Percentiles rank a stretch among this genome's conserved stretches.
Conservation (phyloP, 2,329 filamentous ascomycete species). For the Cordyceps tenuipes region DNA sequence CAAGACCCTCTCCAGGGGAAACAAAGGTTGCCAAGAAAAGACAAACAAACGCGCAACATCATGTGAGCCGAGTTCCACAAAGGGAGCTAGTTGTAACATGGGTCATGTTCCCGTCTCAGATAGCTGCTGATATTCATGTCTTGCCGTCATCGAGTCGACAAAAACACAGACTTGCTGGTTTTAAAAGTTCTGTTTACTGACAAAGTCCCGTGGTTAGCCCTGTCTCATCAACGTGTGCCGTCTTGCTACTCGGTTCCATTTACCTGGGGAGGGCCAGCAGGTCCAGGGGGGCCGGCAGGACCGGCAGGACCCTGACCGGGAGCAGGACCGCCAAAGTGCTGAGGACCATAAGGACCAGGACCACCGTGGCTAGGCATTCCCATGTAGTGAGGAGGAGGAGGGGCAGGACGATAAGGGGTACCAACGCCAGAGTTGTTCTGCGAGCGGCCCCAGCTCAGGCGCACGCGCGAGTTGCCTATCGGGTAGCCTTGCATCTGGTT, state of each 20-base stretch:
- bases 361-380: conserved; percentile 36
- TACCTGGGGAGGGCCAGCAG: conserved; percentile 33
- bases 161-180: neutral
- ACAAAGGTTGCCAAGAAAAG: conserved; percentile 14
- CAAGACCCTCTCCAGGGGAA: conserved; percentile 15
- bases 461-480: conserved; percentile 96
- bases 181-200: conserved; percentile 10
- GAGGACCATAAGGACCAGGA: conserved; percentile 37
- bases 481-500: conserved; percentile 99
- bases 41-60: conserved; percentile 18
- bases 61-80: conserved; percentile 10
- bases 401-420: conserved; percentile 92
- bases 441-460: conserved; percentile 92
- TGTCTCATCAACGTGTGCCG: conserved; percentile 7
- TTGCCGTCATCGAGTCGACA: conserved; percentile 6
- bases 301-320: conserved; percentile 34
- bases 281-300: conserved; percentile 29
- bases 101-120: neutral
- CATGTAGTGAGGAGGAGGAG: conserved; percentile 52
- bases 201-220: conserved; percentile 6
- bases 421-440: conserved; percentile 99
- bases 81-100: neutral
- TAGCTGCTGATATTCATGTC: neutral
- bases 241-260: conserved; percentile 11
- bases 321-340: conserved; percentile 38